These are phyloP conservation scores for Pythium aphanidermatum DNA, from an alignment of 352 stramenopile species.

Conservation along the genomic window DNA sequence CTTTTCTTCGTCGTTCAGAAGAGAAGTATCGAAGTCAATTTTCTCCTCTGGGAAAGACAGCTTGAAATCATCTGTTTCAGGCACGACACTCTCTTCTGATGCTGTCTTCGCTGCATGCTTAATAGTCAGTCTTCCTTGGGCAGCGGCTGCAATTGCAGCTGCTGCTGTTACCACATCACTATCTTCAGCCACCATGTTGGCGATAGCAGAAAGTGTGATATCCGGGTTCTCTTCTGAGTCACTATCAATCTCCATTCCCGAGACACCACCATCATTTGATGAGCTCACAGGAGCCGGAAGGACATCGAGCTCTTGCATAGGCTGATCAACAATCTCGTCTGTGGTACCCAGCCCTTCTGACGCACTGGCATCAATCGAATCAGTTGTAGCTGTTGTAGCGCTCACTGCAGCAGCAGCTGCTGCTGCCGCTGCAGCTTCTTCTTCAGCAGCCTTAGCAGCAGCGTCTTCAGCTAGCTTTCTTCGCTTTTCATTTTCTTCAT, in stretches of 20 bases:
- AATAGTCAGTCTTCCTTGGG: conserved; percentile 32
- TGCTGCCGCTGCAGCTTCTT: conserved; percentile 22
- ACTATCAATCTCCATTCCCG: conserved; percentile 74
- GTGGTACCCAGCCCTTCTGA: conserved; percentile 9
- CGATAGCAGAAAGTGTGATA: conserved; percentile 75
- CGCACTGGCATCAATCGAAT: not conserved
- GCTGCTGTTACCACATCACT: conserved; percentile 54
- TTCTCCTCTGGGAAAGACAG: conserved; percentile 65
- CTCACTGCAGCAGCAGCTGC: conserved; percentile 15
- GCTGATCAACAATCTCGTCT: conserved; percentile 13
- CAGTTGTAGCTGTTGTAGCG: not conserved
- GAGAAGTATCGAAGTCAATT: conserved; percentile 45
- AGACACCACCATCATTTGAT: not conserved
- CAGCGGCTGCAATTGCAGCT: conserved; percentile 38
- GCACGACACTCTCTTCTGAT: conserved; percentile 5
- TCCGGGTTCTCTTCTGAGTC: conserved; percentile 69
- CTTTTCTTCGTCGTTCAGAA: conserved; percentile 50
- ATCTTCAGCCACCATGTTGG: conserved; percentile 85
- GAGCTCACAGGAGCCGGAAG: too few species aligned
- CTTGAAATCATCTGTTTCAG: conserved; percentile 29
- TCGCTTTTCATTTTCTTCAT: conserved; percentile 44
- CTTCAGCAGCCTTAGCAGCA: conserved; percentile 41
- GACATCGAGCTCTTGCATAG: conserved; percentile 26
- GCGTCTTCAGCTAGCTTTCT: conserved; percentile 35
- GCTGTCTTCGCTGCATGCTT: conserved; percentile 26